Evolutionary conservation across 2,329 filamentous ascomycete species (phyloP).

Genomic region (Dryadomyces quercus-mongolicae): DNA sequence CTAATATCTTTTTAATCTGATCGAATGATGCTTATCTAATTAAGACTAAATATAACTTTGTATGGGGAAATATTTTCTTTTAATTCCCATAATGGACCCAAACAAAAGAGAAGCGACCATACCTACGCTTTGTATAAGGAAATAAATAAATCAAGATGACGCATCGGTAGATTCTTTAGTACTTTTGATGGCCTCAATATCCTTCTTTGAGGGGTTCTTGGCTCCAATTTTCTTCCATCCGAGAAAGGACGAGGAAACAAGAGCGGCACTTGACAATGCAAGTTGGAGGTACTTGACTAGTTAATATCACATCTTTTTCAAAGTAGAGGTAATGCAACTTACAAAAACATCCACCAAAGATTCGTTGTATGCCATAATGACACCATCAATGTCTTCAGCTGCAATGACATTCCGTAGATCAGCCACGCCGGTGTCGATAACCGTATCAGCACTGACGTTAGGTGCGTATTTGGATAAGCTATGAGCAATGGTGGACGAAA

Average conservation of each 20-base stretch:
- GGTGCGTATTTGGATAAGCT: constrained; percentile 33
- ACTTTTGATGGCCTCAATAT: background rate
- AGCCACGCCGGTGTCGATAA: constrained; percentile 36
- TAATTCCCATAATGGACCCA: too few species aligned
- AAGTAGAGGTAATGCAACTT: background rate
- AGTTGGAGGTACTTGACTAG: constrained; percentile 7
- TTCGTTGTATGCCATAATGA: constrained; percentile 7
- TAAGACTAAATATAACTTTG: too few species aligned
- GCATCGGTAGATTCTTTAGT: background rate
- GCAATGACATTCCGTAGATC: constrained; percentile 6
- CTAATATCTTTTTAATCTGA: too few species aligned
- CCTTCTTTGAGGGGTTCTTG: background rate
- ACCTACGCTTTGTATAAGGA: too few species aligned
- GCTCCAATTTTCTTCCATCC: constrained; percentile 9
- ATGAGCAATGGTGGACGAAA: constrained; percentile 49
- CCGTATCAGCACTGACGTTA: constrained; percentile 30
- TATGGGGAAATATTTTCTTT: too few species aligned
- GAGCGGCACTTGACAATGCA: background rate
- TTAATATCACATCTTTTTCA: too few species aligned
- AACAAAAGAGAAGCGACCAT: too few species aligned
- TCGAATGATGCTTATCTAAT: too few species aligned
- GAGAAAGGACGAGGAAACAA: constrained; percentile 6
- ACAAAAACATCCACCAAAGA: constrained; percentile 6
- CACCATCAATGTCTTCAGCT: background rate
- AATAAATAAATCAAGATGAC: too few species aligned